Percentiles rank a stretch among this genome's conserved stretches.
These are phyloP conservation scores for Coniferiporia weirii DNA, from an alignment of 1,284 basidiomycete genomes.

Conservation along the genomic window DNA sequence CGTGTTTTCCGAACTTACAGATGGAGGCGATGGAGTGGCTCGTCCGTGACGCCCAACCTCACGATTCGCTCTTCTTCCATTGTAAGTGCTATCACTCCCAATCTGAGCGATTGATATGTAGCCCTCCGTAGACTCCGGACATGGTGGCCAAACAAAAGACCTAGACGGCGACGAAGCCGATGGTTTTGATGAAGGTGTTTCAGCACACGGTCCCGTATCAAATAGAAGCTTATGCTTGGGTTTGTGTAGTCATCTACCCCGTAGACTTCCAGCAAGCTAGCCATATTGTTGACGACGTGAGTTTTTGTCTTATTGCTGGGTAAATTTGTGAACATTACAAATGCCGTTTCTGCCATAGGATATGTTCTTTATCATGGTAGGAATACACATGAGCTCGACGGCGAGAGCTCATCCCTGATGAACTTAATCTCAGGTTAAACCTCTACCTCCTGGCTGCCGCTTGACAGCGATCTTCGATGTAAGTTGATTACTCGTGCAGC, in stretches of 20 bases:
- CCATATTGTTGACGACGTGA: slow-evolving; percentile 81
- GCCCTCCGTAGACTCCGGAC: slow-evolving; percentile 39
- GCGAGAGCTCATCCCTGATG: too few species aligned
- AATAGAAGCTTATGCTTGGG: background rate
- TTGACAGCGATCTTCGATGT: slow-evolving; percentile 87
- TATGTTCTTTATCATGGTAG: slow-evolving; percentile 65
- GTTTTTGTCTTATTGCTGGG: slow-evolving; percentile 25
- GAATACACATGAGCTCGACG: background rate
- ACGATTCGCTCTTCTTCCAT: slow-evolving; percentile 91
- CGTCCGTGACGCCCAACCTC: slow-evolving; percentile 69
- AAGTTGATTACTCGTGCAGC: slow-evolving; percentile 25
- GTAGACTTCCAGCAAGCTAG: slow-evolving; percentile 68
- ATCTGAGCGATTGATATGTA: background rate
- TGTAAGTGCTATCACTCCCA: slow-evolving; percentile 43
- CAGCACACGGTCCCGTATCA: slow-evolving; percentile 9
- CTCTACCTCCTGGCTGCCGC: slow-evolving; percentile 79
- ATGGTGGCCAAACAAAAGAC: slow-evolving; percentile 53
- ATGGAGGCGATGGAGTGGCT: slow-evolving; percentile 86
- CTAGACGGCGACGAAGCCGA: slow-evolving; percentile 37
- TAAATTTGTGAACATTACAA: background rate
- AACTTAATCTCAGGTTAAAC: slow-evolving; percentile 33
- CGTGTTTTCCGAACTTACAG: slow-evolving; percentile 32
- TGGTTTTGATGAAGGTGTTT: slow-evolving; percentile 33
- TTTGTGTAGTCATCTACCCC: slow-evolving; percentile 71
- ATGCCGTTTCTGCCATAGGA: slow-evolving; percentile 35